phyloP scores from a whole-genome alignment of 139 green algal genomes.

The Volvox africanus region DNA sequence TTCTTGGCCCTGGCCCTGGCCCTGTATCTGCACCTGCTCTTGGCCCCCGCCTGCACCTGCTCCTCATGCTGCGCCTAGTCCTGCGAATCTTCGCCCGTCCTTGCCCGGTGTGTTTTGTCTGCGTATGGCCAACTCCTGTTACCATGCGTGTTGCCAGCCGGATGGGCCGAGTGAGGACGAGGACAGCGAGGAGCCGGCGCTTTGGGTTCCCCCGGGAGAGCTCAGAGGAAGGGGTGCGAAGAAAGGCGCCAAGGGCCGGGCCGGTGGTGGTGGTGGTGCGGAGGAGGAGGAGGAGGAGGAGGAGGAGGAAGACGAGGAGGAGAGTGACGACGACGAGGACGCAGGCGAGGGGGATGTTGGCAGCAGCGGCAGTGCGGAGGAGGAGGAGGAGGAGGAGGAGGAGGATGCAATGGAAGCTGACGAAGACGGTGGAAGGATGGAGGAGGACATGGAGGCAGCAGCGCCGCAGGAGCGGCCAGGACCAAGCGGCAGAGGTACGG shows the following conservation, averaged over 20 bases:
- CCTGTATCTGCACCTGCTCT: too few relatives aligned
- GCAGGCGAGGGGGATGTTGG: too few relatives aligned
- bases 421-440: not conserved
- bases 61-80: too few relatives aligned
- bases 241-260: not conserved
- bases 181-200: conserved; percentile 6
- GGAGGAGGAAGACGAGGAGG: not conserved
- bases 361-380: not conserved
- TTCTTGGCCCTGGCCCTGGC: too few relatives aligned
- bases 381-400: not conserved
- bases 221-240: not conserved
- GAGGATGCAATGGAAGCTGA: not conserved
- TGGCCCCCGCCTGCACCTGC: too few relatives aligned
- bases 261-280: not conserved
- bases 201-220: not conserved
- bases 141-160: not conserved
- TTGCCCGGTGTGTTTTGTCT: not conserved
- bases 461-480: conserved; percentile 1
- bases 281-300: not conserved
- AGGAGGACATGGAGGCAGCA: not conserved
- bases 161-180: conserved; percentile 6
- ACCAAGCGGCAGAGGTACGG: conserved; percentile 17
- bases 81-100: too few relatives aligned
- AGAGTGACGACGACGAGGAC: not conserved
- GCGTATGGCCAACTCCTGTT: too few relatives aligned